Percentiles rank a stretch among this genome's conserved stretches.
Conservation (phyloP, 345 rosid genomes). For the Eucalyptus decipiens region DNA sequence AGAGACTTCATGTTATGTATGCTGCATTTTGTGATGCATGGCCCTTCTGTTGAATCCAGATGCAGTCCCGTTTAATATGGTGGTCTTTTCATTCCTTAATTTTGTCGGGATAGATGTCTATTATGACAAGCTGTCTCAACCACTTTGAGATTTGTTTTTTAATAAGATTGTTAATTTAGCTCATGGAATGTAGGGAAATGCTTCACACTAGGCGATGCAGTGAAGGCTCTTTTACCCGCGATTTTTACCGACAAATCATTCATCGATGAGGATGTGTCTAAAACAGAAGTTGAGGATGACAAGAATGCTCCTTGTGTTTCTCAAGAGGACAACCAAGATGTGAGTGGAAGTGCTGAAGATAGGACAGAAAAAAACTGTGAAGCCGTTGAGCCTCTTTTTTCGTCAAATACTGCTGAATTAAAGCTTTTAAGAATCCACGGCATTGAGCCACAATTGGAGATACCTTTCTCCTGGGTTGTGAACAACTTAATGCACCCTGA, state of each 20-base stretch:
- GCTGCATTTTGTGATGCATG: not conserved
- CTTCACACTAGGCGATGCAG: conserved; percentile 52
- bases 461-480: conserved; percentile 92
- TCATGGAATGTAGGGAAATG: conserved; percentile 40
- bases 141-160: not conserved
- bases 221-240: conserved; percentile 54
- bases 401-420: conserved; percentile 23
- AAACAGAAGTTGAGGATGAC: conserved; percentile 11
- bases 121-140: not conserved
- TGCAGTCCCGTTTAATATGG: not conserved
- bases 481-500: conserved; percentile 84
- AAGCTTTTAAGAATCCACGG: conserved; percentile 78
- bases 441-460: conserved; percentile 65
- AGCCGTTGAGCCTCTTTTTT: not conserved
- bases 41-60: not conserved
- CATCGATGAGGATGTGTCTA: conserved; percentile 1
- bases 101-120: not conserved
- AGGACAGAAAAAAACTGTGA: conserved; percentile 1
- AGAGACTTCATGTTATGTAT: not conserved
- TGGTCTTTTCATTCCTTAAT: not conserved
- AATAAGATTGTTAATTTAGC: not conserved
- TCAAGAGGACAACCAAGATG: conserved; percentile 1
- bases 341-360: conserved; percentile 1
- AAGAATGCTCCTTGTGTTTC: not conserved
- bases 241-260: conserved; percentile 3